Conservation (phyloP, 1,284 basidiomycete genomes). For the Marasmius fiardii region DNA sequence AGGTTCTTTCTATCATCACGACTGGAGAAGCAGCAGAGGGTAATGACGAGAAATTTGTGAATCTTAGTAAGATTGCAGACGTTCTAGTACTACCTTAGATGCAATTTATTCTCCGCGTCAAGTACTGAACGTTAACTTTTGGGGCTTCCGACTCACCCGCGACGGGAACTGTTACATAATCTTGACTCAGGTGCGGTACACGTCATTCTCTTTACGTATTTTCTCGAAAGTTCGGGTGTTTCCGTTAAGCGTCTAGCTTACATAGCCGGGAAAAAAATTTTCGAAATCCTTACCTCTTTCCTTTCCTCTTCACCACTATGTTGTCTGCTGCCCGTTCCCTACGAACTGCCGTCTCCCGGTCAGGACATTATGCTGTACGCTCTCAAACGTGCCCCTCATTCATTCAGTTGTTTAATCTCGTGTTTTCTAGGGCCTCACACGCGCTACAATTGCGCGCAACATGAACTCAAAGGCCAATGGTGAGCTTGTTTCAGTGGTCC, state of each 20-base stretch:
- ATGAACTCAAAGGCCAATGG: conserved; percentile 84
- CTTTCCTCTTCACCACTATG: conserved; percentile 48
- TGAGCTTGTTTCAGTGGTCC: conserved; percentile 31
- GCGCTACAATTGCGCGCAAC: conserved; percentile 71
- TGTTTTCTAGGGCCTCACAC: conserved; percentile 52
- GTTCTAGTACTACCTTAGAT: conserved; percentile 1
- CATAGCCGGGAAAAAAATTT: conserved; percentile 10
- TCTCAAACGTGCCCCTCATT: neutral
- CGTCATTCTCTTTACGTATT: neutral
- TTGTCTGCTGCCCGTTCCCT: conserved; percentile 63
- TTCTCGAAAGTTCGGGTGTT: conserved; percentile 9
- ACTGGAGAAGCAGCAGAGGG: neutral
- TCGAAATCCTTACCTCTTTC: conserved; percentile 20
- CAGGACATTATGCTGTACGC: conserved; percentile 61
- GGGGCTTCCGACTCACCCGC: too few relatives aligned
- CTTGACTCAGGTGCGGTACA: neutral
- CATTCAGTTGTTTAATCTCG: conserved; percentile 7
- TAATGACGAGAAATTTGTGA: too few relatives aligned
- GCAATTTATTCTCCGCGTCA: neutral
- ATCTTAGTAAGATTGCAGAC: neutral
- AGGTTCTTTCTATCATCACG: neutral
- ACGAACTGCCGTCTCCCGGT: conserved; percentile 53
- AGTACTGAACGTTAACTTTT: neutral
- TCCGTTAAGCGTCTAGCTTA: conserved; percentile 3
- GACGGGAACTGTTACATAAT: too few relatives aligned